A percentile compares a stretch with the other conserved stretches of the same genome.
phyloP scores from a whole-genome alignment of 257 asterid genomes.

The Lithospermum erythrorhizon region DNA sequence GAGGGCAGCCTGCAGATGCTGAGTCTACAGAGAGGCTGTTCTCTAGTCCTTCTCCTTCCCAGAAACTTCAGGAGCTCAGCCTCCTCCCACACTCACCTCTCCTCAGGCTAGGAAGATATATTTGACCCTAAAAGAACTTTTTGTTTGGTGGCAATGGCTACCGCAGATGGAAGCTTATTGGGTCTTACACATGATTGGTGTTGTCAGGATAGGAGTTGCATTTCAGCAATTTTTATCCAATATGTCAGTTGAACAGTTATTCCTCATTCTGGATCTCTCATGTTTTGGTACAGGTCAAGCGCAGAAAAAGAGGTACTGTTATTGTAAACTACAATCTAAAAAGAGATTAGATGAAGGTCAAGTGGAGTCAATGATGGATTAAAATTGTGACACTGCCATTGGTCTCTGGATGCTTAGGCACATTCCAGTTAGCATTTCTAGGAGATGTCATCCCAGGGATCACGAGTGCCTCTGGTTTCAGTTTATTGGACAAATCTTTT shows the following conservation, averaged over 20 bases:
- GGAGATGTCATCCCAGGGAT: constrained; percentile 49
- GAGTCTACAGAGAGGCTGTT: constrained; percentile 80
- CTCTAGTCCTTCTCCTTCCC: too few species aligned
- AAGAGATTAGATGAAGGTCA: constrained; percentile 31
- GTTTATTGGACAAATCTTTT: constrained; percentile 60
- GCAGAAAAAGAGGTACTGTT: constrained; percentile 58
- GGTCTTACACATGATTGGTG: constrained; percentile 80
- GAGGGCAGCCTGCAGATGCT: constrained; percentile 89
- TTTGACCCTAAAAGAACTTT: constrained; percentile 68
- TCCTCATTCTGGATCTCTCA: constrained; percentile 70
- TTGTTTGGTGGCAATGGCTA: constrained; percentile 84
- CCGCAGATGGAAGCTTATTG: constrained; percentile 86
- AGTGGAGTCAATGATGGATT: constrained; percentile 42
- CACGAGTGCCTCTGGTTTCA: constrained; percentile 59
- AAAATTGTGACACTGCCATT: constrained; percentile 75
- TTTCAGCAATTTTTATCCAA: constrained; percentile 71
- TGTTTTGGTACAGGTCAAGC: constrained; percentile 66
- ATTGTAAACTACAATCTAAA: constrained; percentile 41
- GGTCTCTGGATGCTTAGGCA: constrained; percentile 47
- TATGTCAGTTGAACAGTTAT: constrained; percentile 87
- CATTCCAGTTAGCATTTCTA: constrained; percentile 66
- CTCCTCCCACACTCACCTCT: constrained; percentile 17
- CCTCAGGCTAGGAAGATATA: constrained; percentile 65
- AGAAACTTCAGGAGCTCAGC: constrained; percentile 36
- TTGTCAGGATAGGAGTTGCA: constrained; percentile 82